Conservation (phyloP, 305 asterid genomes). For the Coffea humblotiana region DNA sequence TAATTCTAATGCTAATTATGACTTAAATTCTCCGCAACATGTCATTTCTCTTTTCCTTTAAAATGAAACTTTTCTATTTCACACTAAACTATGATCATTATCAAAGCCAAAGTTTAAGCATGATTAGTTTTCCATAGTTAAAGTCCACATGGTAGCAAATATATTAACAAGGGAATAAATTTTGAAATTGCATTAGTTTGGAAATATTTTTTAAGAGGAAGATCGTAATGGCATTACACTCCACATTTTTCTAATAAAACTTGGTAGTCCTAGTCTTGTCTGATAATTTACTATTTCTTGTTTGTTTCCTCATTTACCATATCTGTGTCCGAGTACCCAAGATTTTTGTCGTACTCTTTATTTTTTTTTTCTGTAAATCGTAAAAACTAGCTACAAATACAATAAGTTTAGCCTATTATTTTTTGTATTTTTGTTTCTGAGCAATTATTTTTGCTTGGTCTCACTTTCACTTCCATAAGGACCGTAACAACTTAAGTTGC, state of each 20-base stretch:
- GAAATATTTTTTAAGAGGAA: too few relatives aligned
- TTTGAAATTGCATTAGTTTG: too few relatives aligned
- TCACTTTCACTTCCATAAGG: not conserved
- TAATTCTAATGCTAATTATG: too few relatives aligned
- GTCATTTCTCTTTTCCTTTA: too few relatives aligned
- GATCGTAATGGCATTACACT: too few relatives aligned
- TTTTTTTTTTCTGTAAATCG: not conserved
- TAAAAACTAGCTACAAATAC: not conserved
- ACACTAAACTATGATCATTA: too few relatives aligned
- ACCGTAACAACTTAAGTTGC: not conserved
- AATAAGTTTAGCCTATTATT: not conserved
- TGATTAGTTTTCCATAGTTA: too few relatives aligned
- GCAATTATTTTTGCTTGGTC: not conserved
- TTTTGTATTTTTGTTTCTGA: not conserved
- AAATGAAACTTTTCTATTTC: too few relatives aligned
- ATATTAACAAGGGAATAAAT: too few relatives aligned
- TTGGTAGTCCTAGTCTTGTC: not conserved
- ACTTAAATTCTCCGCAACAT: too few relatives aligned
- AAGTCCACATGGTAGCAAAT: too few relatives aligned
- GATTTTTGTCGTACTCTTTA: conserved; percentile 3
- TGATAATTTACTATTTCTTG: not conserved
- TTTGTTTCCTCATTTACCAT: not conserved
- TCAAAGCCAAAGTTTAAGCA: too few relatives aligned
- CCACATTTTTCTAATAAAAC: not conserved
- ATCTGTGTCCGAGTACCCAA: not conserved